Evolutionary conservation across 495 filamentous ascomycete genomes (phyloP), one percentile per base, ranked within the genome.

Genomic region (Penicillium atrosanguineum): DNA sequence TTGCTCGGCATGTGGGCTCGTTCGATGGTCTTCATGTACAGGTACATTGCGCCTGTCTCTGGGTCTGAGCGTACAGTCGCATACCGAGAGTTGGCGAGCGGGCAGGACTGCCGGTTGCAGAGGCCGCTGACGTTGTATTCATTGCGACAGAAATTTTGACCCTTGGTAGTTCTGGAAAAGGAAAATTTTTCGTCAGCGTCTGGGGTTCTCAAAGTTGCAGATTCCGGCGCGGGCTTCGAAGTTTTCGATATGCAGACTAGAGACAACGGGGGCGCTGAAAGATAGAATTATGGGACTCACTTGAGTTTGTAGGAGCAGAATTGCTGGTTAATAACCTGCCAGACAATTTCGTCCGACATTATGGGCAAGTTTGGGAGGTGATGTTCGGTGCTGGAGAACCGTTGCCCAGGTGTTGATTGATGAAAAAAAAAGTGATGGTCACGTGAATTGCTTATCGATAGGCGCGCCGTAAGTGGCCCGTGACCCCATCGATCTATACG

Each of bases 291-390:
- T 16, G 50, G 23, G 12, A 73, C 81, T 68, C 74, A 94, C 88
- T 97, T 97, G 55, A 97, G 79, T 63, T 97, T 97, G 77, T 91
- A 97, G 44, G 89, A 85, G 74, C 94, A 98, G 69, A 97, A 96
- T 71, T 96, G 90, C 72, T 97, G 86, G 69, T 91, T 90, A 51
- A 96, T 95, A 50, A 95, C 85, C 63, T 92, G 87, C 94, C 94
- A 98, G 61, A 98, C 90, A 59, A 98, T 95, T 71, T 97, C 94
- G 80, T 98, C 94, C 42, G 90, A 95, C 61, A 64, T 63, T 54
- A 53, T 55, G 55, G 66, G 66, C 64, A 54, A 57, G 0, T 14
- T 14, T 34, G 31, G 41, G 37, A 49, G 44, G 44, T 51, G 43
- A 46, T 56, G 46, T 54, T 53, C 44, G 46, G 46, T 50, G 36